A percentile compares a stretch with the other conserved stretches of the same genome.
Conservation (phyloP, 345 rosid species). For the Salix brachista region DNA sequence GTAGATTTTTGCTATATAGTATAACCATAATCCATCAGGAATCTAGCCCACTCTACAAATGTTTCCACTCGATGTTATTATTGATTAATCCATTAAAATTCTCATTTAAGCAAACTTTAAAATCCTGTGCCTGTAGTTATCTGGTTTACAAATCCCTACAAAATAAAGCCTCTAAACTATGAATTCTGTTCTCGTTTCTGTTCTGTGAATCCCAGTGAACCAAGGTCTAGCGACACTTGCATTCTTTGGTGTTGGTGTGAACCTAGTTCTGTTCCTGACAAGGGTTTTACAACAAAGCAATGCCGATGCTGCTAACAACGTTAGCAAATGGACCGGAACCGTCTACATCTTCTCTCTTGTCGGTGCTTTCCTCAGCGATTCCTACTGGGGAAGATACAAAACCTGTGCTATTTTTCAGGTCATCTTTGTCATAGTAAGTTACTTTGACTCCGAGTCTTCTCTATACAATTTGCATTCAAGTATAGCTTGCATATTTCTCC, state of each 20-base stretch:
- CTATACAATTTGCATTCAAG: neutral
- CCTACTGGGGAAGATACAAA: slow-evolving; percentile 99
- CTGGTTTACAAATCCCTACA: neutral
- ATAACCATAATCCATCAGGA: neutral
- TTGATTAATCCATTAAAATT: neutral
- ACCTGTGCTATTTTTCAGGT: slow-evolving; percentile 94
- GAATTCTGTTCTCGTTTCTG: neutral
- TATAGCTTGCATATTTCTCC: neutral
- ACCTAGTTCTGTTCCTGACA: slow-evolving; percentile 88
- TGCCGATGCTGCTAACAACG: slow-evolving; percentile 95
- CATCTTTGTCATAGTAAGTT: slow-evolving; percentile 86
- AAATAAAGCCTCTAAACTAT: neutral
- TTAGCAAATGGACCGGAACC: slow-evolving; percentile 99
- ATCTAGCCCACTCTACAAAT: neutral
- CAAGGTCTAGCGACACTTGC: slow-evolving; percentile 97
- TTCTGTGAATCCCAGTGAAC: slow-evolving; percentile 52
- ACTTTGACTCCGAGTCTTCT: neutral
- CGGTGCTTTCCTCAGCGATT: slow-evolving; percentile 95
- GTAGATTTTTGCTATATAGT: too few relatives aligned
- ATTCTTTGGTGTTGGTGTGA: slow-evolving; percentile 97
- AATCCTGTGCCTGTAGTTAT: too few relatives aligned
- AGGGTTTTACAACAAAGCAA: slow-evolving; percentile 86
- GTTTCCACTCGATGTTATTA: neutral
- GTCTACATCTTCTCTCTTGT: slow-evolving; percentile 97
- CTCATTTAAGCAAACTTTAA: neutral